Conservation (phyloP, 2,329 filamentous ascomycete genomes). For the Monilinia aucupariae region DNA sequence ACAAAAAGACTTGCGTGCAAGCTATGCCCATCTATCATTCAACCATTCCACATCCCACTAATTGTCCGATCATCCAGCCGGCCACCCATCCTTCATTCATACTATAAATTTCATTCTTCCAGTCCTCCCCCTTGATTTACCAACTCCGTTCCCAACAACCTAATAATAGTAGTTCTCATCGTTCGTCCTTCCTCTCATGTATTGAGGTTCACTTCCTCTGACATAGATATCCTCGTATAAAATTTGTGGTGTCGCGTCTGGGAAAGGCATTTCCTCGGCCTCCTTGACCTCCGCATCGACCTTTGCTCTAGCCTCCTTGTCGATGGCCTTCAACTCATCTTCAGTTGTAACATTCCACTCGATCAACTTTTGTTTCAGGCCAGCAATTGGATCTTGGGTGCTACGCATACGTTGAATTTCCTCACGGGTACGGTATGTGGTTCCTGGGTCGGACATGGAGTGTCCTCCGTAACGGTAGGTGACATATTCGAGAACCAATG, state of each 20-base stretch:
- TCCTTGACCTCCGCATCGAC: slow-evolving; percentile 87
- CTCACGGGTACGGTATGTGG: slow-evolving; percentile 97
- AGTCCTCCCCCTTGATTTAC: neutral
- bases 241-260: slow-evolving; percentile 73
- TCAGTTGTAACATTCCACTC: slow-evolving; percentile 90
- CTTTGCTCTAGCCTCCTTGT: slow-evolving; percentile 82
- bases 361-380: slow-evolving; percentile 94
- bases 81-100: slow-evolving; percentile 1
- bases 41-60: slow-evolving; percentile 8
- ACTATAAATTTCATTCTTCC: slow-evolving; percentile 6
- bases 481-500: slow-evolving; percentile 95
- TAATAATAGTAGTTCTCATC: slow-evolving; percentile 81
- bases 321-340: slow-evolving; percentile 91
- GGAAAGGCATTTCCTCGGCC: slow-evolving; percentile 81
- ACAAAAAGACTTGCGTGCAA: neutral
- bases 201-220: slow-evolving; percentile 77
- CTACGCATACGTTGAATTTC: slow-evolving; percentile 99
- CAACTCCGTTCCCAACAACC: slow-evolving; percentile 8
- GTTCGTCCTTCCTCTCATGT: slow-evolving; percentile 77
- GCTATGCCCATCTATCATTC: slow-evolving; percentile 6
- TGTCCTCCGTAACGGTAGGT: slow-evolving; percentile 99
- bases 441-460: slow-evolving; percentile 99
- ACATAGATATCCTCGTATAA: slow-evolving; percentile 97
- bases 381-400: slow-evolving; percentile 96
- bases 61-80: neutral